Percentiles rank a stretch among this genome's conserved stretches.
Evolutionary conservation across 345 rosid species (phyloP).

Genomic region (Citrus unshiu): DNA sequence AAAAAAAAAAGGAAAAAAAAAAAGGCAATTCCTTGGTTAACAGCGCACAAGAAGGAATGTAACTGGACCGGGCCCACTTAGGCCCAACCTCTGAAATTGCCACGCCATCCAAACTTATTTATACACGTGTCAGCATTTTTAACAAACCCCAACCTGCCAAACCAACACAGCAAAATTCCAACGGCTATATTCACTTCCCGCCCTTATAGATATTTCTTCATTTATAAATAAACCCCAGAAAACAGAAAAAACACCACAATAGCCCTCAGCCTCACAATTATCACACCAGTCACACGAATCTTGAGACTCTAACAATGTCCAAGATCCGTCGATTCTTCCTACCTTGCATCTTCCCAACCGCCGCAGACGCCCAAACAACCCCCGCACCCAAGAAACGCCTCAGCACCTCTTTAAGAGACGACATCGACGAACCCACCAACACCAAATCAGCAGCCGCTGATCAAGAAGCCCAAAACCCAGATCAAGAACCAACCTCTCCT

Average conservation of each 20-base stretch:
- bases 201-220: neutral
- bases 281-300: neutral
- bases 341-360: slow-evolving; percentile 55
- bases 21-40: too few species aligned
- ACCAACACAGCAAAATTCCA: neutral
- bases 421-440: slow-evolving; percentile 23
- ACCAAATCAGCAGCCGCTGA: neutral
- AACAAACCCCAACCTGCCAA: neutral
- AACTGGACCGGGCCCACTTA: neutral
- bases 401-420: slow-evolving; percentile 72
- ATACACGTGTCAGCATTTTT: neutral
- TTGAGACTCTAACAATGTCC: slow-evolving; percentile 35
- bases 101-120: neutral
- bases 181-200: slow-evolving; percentile 28
- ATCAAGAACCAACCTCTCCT: slow-evolving; percentile 31
- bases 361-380: slow-evolving; percentile 20
- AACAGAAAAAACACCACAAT: neutral
- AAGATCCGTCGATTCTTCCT: slow-evolving; percentile 73
- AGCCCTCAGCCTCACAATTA: neutral
- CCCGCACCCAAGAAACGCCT: slow-evolving; percentile 55
- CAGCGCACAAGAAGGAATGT: too few species aligned
- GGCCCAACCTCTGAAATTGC: neutral
- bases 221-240: neutral
- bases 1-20: too few species aligned
- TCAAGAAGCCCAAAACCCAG: slow-evolving; percentile 8